Evolutionary conservation across 108 stramenopile genomes (phyloP), one percentile per base, ranked within the genome.

Genomic region (Mediolabrus comicus): DNA sequence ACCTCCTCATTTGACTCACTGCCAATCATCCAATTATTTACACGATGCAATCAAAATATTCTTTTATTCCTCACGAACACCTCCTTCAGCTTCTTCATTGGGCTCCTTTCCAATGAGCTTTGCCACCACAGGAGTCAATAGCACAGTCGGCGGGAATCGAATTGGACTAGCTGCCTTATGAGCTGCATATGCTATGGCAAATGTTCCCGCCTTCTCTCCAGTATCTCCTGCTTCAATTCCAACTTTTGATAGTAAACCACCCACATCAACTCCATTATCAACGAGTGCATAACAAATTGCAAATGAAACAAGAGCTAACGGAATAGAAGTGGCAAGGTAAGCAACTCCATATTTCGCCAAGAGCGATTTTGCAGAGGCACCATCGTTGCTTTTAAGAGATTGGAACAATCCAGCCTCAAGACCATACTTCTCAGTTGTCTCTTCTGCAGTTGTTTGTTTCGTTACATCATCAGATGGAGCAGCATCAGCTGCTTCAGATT

Each of bases 131-230:
- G 97, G 97, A 24, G 97, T 98, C 79, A 98, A 83, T 19, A 92
- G 52, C 7, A 98, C 96, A 24, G 97, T 98, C 8, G 97, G 97
- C 22, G 97, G 97, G 60, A 98, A 98, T 33, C 97, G 90, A 41
- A 98, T 95, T 5, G 97, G 97, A 72, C 91, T 93, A 3, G 95
- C 94, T 11, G 97, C 97, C 84, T 98, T 98, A 75, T 98, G 97
- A 13, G 94, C 94, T 4, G 96, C 96, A 74, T 98, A 98, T 25
- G 97, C 97, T 69, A 98, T 93, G 39, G 95, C 97, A 58, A 94
- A 83, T 31, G 96, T 98, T 22, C 96, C 95, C 0, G 91, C 91
- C 61, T 82, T 97, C 58, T 95, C 90, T 3, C 84, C 83, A 8
- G 71, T 74, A 4, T 81, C 79, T 7, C 80, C 77, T 27, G 75